A percentile compares a stretch with the other conserved stretches of the same genome.
These are phyloP conservation scores for Xylaria polymorpha DNA, from an alignment of 2,329 filamentous ascomycete genomes.

Conservation along the genomic window DNA sequence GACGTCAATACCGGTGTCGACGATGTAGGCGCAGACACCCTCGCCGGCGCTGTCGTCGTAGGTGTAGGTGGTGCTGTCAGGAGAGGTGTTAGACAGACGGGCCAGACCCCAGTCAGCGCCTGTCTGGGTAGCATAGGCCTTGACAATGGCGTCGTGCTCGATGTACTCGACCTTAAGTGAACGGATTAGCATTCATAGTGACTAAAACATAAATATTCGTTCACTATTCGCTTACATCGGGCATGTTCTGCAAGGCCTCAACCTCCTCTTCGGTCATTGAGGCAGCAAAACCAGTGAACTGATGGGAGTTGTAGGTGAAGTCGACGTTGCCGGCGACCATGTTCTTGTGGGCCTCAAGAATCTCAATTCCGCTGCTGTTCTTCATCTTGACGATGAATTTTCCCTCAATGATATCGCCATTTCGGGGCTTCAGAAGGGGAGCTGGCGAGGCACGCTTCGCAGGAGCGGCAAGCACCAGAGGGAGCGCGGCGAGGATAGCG, in stretches of 20 bases:
- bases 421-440: slow-evolving; percentile 47
- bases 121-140: slow-evolving; percentile 43
- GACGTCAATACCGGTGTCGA: slow-evolving; percentile 65
- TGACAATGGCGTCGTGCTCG: slow-evolving; percentile 50
- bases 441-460: slow-evolving; percentile 47
- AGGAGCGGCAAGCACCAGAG: slow-evolving; percentile 49
- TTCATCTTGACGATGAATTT: slow-evolving; percentile 61
- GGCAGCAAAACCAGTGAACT: slow-evolving; percentile 57
- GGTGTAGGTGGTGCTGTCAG: slow-evolving; percentile 54
- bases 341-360: slow-evolving; percentile 50
- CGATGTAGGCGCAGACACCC: slow-evolving; percentile 62
- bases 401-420: slow-evolving; percentile 48
- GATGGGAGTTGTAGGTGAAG: slow-evolving; percentile 48
- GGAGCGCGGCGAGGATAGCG: slow-evolving; percentile 45
- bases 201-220: not conserved
- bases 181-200: slow-evolving; percentile 18
- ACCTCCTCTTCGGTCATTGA: slow-evolving; percentile 58
- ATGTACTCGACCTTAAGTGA: slow-evolving; percentile 49
- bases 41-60: slow-evolving; percentile 58
- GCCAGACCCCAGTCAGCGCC: slow-evolving; percentile 58
- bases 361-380: slow-evolving; percentile 45
- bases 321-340: slow-evolving; percentile 49
- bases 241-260: slow-evolving; percentile 53
- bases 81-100: slow-evolving; percentile 56
- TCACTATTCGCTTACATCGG: slow-evolving; percentile 52